Evolutionary conservation across 2,329 filamentous ascomycete species (phyloP).

Genomic region (Curvularia lunata): DNA sequence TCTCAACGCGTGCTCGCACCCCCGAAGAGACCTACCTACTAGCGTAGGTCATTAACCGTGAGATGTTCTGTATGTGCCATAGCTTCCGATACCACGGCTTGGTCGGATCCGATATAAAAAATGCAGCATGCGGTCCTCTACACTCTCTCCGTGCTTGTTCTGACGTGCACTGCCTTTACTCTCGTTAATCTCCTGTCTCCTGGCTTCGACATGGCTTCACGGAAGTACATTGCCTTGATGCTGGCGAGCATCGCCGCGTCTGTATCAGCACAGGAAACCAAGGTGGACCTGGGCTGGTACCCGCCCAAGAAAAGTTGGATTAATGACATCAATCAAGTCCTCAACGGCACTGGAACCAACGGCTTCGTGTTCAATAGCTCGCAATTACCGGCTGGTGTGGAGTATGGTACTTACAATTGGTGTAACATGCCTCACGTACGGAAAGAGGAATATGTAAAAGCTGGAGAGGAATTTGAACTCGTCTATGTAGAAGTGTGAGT

Average conservation of each 20-base stretch:
- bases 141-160: conserved; percentile 20
- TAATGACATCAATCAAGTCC: conserved; percentile 65
- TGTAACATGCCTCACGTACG: conserved; percentile 91
- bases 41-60: conserved; percentile 17
- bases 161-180: conserved; percentile 27
- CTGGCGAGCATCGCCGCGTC: conserved; percentile 29
- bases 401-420: conserved; percentile 75
- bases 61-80: conserved; percentile 31
- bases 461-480: conserved; percentile 65
- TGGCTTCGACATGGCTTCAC: conserved; percentile 32
- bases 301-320: conserved; percentile 53
- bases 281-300: conserved; percentile 43
- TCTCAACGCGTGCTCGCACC: conserved; percentile 23
- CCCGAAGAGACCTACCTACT: conserved; percentile 11
- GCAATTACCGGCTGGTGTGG: conserved; percentile 56
- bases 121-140: conserved; percentile 33
- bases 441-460: conserved; percentile 65
- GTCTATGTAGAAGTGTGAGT: conserved; percentile 76
- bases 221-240: conserved; percentile 23
- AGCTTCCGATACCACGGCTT: conserved; percentile 14
- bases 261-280: conserved; percentile 21
- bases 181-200: conserved; percentile 27
- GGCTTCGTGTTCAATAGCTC: conserved; percentile 78
- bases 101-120: conserved; percentile 19
- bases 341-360: conserved; percentile 68